Base-by-base conservation (phyloP, 2,329 filamentous ascomycete genomes). In the Pyrenochaeta sp. region DNA sequence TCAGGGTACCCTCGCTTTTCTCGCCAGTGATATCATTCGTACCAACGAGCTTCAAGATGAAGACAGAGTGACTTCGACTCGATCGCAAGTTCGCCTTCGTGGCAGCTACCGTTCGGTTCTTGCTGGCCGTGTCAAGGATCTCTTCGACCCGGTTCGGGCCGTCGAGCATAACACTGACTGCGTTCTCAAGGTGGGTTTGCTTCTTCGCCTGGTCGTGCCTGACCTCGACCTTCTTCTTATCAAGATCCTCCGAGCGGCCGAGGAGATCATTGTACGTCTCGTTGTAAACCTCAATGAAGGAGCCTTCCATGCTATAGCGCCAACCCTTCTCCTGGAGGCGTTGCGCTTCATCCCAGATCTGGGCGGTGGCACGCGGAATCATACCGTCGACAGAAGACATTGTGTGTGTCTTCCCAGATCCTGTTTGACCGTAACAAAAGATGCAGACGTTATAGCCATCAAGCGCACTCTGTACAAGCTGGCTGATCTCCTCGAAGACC, bases 401-500 rank as follows among this genome's bases (percentile, higher is more conserved):
- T 3, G 95, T 98, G 74, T 90, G 91, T 0, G 95, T 99, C 83
- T 99, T 99, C 59, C 95, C 95, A 19, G 93, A 95, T 3, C 95
- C 95, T 0, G 95, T 99, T 78, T 99, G 95, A 43, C 95, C 95
- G 73, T 99, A 99, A 74, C 93, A 97, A 80, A 99, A 97, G 62
- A 99, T 98, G 78, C 94, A 98, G 50, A 99, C 95, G 68, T 98
- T 99, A 82, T 97, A 99, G 1, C 95, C 95, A 72, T 99, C 95
- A 39, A 99, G 84, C 0, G 96, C 95, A 67, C 92, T 96, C 78
- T 99, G 95, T 1, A 99, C 93, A 34, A 99, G 86, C 75, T 99
- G 95, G 55, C 92, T 96, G 73, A 98, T 98, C 75, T 99, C 95
- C 54, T 91, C 92, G 74, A 99, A 99, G 1, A 99, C 89, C 65